Conservation (phyloP, 2,329 filamentous ascomycete genomes). For the Claviceps maximensis region DNA sequence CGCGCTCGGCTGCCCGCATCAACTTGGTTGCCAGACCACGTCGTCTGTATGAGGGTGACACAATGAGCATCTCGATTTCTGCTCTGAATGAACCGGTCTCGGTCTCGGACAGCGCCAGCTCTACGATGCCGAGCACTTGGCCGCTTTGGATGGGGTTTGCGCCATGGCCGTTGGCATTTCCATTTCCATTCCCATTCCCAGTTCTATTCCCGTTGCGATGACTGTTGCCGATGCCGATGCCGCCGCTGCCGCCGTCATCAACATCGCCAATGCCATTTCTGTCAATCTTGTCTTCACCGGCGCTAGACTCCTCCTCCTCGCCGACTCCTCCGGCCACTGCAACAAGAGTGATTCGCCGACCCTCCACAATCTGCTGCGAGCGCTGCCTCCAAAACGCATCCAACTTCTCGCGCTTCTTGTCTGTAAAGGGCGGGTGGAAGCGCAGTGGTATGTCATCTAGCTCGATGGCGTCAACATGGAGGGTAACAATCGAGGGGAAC, state of each 20-base stretch:
- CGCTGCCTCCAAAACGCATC: slow-evolving; percentile 5
- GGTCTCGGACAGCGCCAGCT: slow-evolving; percentile 4
- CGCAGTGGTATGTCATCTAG: slow-evolving; percentile 6
- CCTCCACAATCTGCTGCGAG: background rate
- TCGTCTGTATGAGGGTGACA: slow-evolving; percentile 4
- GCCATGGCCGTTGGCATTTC: no score
- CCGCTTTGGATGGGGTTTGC: background rate
- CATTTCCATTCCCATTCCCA: no score
- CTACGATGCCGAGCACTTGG: slow-evolving; percentile 4
- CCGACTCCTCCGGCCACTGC: background rate
- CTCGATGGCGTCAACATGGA: slow-evolving; percentile 6
- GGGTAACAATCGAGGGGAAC: slow-evolving; percentile 1
- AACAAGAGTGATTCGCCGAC: slow-evolving; percentile 4
- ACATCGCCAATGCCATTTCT: no score
- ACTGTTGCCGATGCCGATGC: no score
- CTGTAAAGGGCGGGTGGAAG: slow-evolving; percentile 8
- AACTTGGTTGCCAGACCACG: slow-evolving; percentile 3
- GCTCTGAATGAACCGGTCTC: slow-evolving; percentile 7
- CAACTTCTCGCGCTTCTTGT: slow-evolving; percentile 4
- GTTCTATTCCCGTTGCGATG: no score
- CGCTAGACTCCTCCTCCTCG: background rate
- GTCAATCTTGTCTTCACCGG: background rate
- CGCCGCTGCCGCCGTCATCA: no score
- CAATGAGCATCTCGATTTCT: slow-evolving; percentile 8
- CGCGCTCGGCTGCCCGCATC: slow-evolving; percentile 2